Base-by-base conservation (phyloP, 2,329 filamentous ascomycete species). In the Pyrenophora tritici-repentis region DNA sequence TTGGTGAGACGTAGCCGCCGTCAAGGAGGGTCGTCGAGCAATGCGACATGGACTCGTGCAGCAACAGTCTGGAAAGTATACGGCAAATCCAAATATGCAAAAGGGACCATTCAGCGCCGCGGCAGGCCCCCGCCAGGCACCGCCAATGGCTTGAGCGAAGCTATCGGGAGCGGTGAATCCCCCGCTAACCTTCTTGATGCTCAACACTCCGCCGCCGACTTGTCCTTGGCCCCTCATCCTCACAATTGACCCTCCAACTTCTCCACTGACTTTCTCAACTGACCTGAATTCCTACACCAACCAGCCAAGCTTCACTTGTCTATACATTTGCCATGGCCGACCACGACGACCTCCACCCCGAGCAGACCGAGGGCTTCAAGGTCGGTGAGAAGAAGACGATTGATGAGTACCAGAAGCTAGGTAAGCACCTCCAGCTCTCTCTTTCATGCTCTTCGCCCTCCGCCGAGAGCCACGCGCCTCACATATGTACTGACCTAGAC, bases 341-440 rank as follows among this genome's bases (percentile, higher is more conserved):
- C 37, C 67, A 78, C 61, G 91, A 96, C 56, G 93, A 97, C 70
- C 85, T 93, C 63, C 81, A 89, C 76, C 88, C 91, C 59, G 89
- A 94, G 80, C 84, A 88, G 79, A 97, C 92, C 62, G 87, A 92
- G 79, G 93, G 93, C 74, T 97, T 97, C 87, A 97, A 95, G 86
- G 89, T 97, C 73, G 92, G 91, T 64, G 91, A 97, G 85, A 97
- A 97, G 87, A 96, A 97, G 85, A 95, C 90, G 66, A 83, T 99
- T 71, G 90, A 93, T 60, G 90, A 97, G 77, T 97, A 97, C 79
- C 84, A 93, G 72, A 83, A 96, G 75, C 88, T 99, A 78, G 94
- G 91, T 96, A 81, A 71, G 89, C 81, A 29, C 7, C 41, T 35
- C 18, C 29, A 39, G 26, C 22, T 26, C 35, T 29, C 14, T 20